Evolutionary conservation across 176 grass and related monocot genomes (phyloP).

Genomic region (Areca catechu): DNA sequence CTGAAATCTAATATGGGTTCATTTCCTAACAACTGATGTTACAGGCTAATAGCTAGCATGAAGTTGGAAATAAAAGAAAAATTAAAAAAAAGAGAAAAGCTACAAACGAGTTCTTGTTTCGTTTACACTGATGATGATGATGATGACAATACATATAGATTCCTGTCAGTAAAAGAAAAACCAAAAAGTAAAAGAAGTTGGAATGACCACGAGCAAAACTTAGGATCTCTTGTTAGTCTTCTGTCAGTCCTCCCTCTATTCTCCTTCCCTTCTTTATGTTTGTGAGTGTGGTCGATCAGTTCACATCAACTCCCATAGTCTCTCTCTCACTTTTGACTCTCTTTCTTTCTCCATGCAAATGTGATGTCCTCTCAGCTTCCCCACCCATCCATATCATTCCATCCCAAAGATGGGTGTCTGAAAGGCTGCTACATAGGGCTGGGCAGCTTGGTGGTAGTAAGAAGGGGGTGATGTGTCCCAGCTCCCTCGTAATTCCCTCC

Average conservation of each 20-base stretch:
- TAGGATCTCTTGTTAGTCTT: conserved; percentile 5
- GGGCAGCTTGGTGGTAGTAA: conserved; percentile 27
- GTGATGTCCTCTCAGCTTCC: neutral
- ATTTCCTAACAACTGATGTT: too few relatives aligned
- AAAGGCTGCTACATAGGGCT: conserved; percentile 63
- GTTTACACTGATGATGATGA: conserved; percentile 55
- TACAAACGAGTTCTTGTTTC: conserved; percentile 68
- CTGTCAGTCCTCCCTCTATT: conserved; percentile 28
- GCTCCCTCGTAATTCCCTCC: conserved; percentile 22
- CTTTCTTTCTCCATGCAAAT: neutral
- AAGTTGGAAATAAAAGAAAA: conserved; percentile 12
- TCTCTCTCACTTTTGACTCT: neutral
- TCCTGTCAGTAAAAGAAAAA: conserved; percentile 63
- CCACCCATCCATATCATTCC: conserved; percentile 44
- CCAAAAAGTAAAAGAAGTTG: conserved; percentile 31
- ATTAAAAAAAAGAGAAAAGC: conserved; percentile 27
- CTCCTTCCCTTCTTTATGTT: conserved; percentile 16
- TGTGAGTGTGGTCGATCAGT: conserved; percentile 38
- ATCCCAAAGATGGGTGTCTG: conserved; percentile 91
- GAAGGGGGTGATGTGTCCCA: conserved; percentile 35
- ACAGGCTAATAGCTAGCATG: too few relatives aligned
- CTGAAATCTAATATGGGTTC: too few relatives aligned
- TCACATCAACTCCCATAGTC: conserved; percentile 30
- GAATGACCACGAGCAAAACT: conserved; percentile 42
- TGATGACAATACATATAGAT: conserved; percentile 32